Base-by-base conservation (phyloP, 2,329 filamentous ascomycete species). In the Aspergillus clavatus region DNA sequence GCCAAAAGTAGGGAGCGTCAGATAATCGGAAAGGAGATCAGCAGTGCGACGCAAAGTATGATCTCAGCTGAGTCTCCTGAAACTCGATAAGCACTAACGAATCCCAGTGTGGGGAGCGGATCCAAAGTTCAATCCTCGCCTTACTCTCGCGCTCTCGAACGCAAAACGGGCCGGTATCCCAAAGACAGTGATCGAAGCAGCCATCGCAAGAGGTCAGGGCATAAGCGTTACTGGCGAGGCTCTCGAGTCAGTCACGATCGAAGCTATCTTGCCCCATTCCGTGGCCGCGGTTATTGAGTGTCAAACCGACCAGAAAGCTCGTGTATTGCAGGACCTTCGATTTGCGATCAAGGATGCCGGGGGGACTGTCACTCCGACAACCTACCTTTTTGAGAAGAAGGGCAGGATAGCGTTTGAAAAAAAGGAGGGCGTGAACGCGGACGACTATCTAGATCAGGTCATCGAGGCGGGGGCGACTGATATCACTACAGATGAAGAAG, bases 151-250 rank as follows among this genome's bases (percentile, higher is more conserved):
- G 11, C 81, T 97, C 45, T 70, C 79, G 14, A 80, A 78, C 42
- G 91, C 91, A 35, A 96, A 93, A 72, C 90, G 89, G 73, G 84
- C 82, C 48, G 87, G 86, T 53, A 84, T 95, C 38, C 87, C 90
- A 1, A 96, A 96, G 69, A 74, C 81, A 16, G 77, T 81, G 2
- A 95, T 97, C 56, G 90, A 97, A 66, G 77, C 77, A 11, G 89
- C 93, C 43, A 84, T 98, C 54, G 87, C 89, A 11, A 83, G 89
- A 38, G 93, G 93, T 1, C 90, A 96, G 65, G 91, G 93, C 33
- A 79, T 84, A 52, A 90, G 89, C 19, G 70, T 82, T 1, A 79
- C 79, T 4, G 93, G 93, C 42, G 79, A 80, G 12, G 76, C 81
- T 11, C 80, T 97, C n/a, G 90, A 96, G 63, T 74, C 72, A 26